phyloP scores from a whole-genome alignment of 352 stramenopile species.

The Globisporangium nagaii region DNA sequence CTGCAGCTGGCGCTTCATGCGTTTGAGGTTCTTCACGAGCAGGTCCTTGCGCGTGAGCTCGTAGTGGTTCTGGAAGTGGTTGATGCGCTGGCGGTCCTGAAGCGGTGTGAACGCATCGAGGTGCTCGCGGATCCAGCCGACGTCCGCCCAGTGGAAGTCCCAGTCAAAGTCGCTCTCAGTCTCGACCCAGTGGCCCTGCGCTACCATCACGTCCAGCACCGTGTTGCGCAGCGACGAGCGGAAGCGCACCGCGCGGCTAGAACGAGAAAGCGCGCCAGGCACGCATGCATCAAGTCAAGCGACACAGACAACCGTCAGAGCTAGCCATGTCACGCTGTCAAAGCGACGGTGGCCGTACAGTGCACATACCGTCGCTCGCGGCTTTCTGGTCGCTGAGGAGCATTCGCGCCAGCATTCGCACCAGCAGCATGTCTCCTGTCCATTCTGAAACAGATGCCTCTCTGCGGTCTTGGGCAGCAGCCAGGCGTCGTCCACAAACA shows the following conservation, averaged over 20 bases:
- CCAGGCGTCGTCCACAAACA: too few relatives aligned
- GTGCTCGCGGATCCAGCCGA: slow-evolving; percentile 80
- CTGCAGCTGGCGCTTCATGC: slow-evolving; percentile 80
- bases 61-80: slow-evolving; percentile 93
- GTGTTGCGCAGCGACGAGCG: slow-evolving; percentile 71
- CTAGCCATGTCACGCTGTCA: too few relatives aligned
- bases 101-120: slow-evolving; percentile 57
- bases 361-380: slow-evolving; percentile 5
- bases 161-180: slow-evolving; percentile 72
- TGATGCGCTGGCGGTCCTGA: slow-evolving; percentile 73
- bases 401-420: not conserved
- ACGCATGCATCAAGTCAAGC: not conserved
- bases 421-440: not conserved
- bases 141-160: slow-evolving; percentile 84
- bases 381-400: not conserved
- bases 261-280: too few relatives aligned
- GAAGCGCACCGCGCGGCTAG: slow-evolving; percentile 36
- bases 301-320: too few relatives aligned
- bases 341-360: too few relatives aligned
- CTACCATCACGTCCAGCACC: slow-evolving; percentile 67
- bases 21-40: slow-evolving; percentile 90
- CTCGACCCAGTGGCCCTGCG: slow-evolving; percentile 57
- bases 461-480: not conserved
- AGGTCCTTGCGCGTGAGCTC: slow-evolving; percentile 90
- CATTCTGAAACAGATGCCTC: too few relatives aligned